phyloP scores from a whole-genome alignment of 257 asterid genomes.

The Cynanchum wilfordii region DNA sequence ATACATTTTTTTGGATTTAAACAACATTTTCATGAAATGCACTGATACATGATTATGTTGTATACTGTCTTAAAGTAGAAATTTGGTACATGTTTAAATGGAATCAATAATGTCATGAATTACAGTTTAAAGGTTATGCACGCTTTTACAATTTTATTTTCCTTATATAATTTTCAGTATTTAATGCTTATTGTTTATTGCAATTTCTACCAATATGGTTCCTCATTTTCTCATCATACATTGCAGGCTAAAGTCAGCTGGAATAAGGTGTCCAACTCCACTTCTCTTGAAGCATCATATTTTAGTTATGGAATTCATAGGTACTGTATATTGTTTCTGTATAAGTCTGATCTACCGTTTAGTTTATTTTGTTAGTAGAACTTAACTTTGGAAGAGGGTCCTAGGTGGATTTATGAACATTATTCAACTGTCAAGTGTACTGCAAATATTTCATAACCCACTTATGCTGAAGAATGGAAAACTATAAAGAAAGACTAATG shows the following conservation, averaged over 20 bases:
- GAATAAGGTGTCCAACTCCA: constrained; percentile 87
- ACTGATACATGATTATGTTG: background rate
- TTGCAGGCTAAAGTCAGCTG: constrained; percentile 82
- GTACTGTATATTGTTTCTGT: constrained; percentile 27
- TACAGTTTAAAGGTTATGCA: background rate
- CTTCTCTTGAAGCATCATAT: constrained; percentile 86
- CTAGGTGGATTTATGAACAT: background rate
- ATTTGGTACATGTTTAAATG: background rate
- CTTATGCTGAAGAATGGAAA: background rate
- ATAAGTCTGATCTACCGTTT: background rate
- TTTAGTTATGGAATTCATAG: constrained; percentile 97
- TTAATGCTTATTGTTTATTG: background rate
- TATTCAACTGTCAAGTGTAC: background rate
- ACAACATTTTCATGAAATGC: background rate
- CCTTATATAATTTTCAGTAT: background rate
- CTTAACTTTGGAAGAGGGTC: background rate
- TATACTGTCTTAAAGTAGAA: background rate
- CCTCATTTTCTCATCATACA: constrained; percentile 16
- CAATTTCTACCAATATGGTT: background rate
- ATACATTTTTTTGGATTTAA: background rate
- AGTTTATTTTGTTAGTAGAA: background rate
- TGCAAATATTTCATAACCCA: background rate
- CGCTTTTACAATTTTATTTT: background rate
- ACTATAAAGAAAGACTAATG: background rate
- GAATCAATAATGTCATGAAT: background rate